Base-by-base conservation (phyloP, 2,329 filamentous ascomycete genomes). In the Didymella exigua region DNA sequence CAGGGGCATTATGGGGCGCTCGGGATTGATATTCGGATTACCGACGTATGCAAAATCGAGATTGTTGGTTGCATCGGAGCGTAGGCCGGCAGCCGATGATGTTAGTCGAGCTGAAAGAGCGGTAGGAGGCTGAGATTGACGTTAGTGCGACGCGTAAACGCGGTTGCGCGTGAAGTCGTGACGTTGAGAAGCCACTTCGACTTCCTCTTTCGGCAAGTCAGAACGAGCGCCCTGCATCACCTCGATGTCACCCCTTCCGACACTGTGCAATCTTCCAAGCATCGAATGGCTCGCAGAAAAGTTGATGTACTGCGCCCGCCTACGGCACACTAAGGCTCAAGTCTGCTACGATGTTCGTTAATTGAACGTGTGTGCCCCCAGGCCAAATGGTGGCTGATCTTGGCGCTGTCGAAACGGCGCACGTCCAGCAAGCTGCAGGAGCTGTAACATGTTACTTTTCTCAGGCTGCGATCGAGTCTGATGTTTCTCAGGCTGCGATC, bases 1-100 rank as follows among this genome's bases (percentile, higher is more conserved):
- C 65, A 67, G 66, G 65, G 38, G 61, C 55, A 59, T 40, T 62
- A 51, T 59, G 53, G 53, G 34, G 23, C 47, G 8, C 23, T 14
- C n/a, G 16, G 5, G 29, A 58, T 59, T 36, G 43, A 45, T 13
- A 30, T 40, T 27, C 29, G 65, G 60, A 65, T 67, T 66, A 53
- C 47, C 57, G 59, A 62, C 27, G n/a, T 21, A 52, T 37, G 60
- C 57, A 48, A 62, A 57, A 69, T 68, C 62, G 65, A 63, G 59
- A 50, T 50, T 56, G 48, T 49, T 18, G 31, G 55, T 53, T 42
- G 51, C 36, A 60, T 61, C 54, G 62, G 49, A 54, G 53, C 37
- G 3, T 54, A 47, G 19, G 19, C 40, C 45, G 38, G 42, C 41
- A 42, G 59, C 38, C 54, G 54, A 65, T 63, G 61, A 62, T 58